Evolutionary conservation across 805 yeast species (phyloP).

Genomic region (Myxozyma udenii): DNA sequence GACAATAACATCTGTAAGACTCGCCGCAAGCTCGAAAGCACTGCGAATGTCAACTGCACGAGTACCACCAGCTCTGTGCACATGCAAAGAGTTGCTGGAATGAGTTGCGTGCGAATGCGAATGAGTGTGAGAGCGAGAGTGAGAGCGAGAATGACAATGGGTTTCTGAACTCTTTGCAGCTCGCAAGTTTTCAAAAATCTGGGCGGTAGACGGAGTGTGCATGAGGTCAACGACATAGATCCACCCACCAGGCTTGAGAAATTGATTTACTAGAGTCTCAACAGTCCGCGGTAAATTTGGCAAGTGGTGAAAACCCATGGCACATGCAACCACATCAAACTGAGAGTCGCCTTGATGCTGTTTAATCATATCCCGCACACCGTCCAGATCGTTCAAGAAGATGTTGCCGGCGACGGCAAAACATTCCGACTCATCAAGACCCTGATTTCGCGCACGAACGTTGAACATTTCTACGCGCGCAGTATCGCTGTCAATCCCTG

Average conservation of each 20-base stretch:
- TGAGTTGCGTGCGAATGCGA: not conserved
- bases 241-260: conserved; percentile 13
- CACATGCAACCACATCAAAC: conserved; percentile 14
- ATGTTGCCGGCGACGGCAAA: conserved; percentile 11
- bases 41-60: not conserved
- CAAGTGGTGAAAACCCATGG: conserved; percentile 24
- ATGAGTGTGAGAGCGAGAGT: not conserved
- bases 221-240: conserved; percentile 17
- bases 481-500: conserved; percentile 18
- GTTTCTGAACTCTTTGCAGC: not conserved
- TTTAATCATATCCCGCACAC: not conserved
- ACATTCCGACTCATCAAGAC: conserved; percentile 15
- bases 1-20: conserved; percentile 3
- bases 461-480: conserved; percentile 11
- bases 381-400: not conserved
- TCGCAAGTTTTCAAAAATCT: conserved; percentile 6
- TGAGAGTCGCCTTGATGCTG: not conserved
- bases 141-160: not conserved
- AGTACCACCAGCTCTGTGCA: conserved; percentile 11
- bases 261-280: not conserved
- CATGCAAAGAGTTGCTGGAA: conserved; percentile 1
- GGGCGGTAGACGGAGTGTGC: conserved; percentile 1
- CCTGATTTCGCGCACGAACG: conserved; percentile 17
- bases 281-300: conserved; percentile 5
- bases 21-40: conserved; percentile 6